Base-by-base conservation (phyloP, 2,329 filamentous ascomycete genomes). In the Dothideomycetes sp. region DNA sequence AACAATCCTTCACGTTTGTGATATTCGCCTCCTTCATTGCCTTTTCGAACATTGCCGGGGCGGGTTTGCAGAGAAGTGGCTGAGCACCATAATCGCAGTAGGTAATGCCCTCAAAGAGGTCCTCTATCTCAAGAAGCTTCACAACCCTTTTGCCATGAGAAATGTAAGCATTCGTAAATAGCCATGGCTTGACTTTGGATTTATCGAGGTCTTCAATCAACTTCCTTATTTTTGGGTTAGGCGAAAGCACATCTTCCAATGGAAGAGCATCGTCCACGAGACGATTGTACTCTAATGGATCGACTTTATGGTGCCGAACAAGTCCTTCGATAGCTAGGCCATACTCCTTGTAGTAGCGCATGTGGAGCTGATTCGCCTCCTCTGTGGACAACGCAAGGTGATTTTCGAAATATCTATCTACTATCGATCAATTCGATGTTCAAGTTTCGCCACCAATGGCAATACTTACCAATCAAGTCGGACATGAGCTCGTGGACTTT, bases 301-400 rank as follows among this genome's bases (percentile, higher is more conserved):
- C 85, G 52, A 98, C 94, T 61, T 94, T 79, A 66, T 98, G 91
- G 62, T 95, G 84, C 8, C 86, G 79, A 29, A 94, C 85, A 1
- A 98, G 73, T 2, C 91, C 91, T 64, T 96, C 87, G 47, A 98
- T 93, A 19, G 91, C 91, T n/a, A 98, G 76, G 19, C 93, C 91
- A 58, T 98, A 98, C 59, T 84, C 87, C 54, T 79, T 81, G 67
- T 96, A 98, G 68, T 98, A 98, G 52, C 88, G 84, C 59, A 78
- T 72, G 62, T 96, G 91, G 18, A 98, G 75, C 52, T 80, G 74
- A 44, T 77, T 77, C n/a, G 91, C 91, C 43, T 96, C 89, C 40
- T 85, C 72, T 50, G 71, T 69, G 2, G 75, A 71, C 2, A 96
- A 67, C 16, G 78, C 74, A 3, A 96, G 75, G 58, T 95, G 86